Evolutionary conservation across 805 yeast genomes (phyloP).

Genomic region (Saturnispora silvae): DNA sequence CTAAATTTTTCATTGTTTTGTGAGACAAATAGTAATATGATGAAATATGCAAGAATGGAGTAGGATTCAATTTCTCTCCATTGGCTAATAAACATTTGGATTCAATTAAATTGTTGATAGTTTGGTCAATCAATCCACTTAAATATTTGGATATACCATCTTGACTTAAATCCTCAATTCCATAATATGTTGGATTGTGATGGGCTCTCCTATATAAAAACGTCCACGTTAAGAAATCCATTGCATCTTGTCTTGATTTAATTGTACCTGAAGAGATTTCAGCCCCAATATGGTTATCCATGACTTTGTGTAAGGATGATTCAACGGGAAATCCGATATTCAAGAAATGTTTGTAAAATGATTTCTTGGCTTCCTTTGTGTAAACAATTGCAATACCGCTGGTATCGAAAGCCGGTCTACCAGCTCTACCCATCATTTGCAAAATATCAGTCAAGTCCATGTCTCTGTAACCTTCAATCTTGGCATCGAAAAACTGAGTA

Average conservation of each 20-base stretch:
- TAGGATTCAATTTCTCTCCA: conserved; percentile 42
- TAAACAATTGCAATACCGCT: conserved; percentile 69
- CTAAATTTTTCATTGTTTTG: conserved; percentile 65
- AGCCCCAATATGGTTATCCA: conserved; percentile 74
- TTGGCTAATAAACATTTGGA: conserved; percentile 62
- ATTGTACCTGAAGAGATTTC: conserved; percentile 67
- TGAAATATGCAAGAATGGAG: conserved; percentile 75
- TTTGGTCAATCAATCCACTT: conserved; percentile 54
- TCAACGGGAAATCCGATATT: conserved; percentile 79
- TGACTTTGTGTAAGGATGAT: conserved; percentile 64
- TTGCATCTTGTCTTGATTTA: conserved; percentile 51
- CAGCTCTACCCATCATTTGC: conserved; percentile 83
- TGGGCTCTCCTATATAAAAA: conserved; percentile 65
- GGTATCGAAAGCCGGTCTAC: conserved; percentile 72
- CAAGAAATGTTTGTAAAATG: conserved; percentile 66
- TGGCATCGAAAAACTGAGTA: conserved; percentile 53
- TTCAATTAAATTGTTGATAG: conserved; percentile 55
- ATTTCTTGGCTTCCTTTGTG: conserved; percentile 65
- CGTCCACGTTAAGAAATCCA: conserved; percentile 71
- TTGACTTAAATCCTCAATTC: conserved; percentile 49
- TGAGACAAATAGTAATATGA: conserved; percentile 92
- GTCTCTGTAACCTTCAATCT: conserved; percentile 61
- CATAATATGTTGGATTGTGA: conserved; percentile 68
- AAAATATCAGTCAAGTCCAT: conserved; percentile 76
- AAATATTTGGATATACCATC: conserved; percentile 49